phyloP scores from a whole-genome alignment of 169 alveolate species.

The Plasmodium malariae region DNA sequence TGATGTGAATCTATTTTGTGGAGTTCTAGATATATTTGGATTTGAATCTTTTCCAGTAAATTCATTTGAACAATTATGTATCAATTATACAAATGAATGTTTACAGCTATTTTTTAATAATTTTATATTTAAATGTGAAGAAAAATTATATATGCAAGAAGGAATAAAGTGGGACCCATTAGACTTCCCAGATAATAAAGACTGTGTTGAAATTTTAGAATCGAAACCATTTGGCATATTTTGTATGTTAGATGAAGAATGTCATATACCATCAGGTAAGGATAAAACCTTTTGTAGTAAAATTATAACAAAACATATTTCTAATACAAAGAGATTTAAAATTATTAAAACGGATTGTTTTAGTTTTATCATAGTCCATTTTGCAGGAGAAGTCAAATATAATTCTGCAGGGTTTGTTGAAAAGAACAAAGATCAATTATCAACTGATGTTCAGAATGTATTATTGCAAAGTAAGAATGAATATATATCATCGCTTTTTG shows the following conservation, averaged over 20 bases:
- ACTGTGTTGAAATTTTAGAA: slow-evolving; percentile 95
- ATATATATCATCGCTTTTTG: slow-evolving; percentile 26
- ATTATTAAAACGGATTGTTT: slow-evolving; percentile 87
- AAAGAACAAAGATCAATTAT: slow-evolving; percentile 96
- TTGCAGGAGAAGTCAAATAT: slow-evolving; percentile 97
- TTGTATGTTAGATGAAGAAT: slow-evolving; percentile 95
- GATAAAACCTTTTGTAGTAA: slow-evolving; percentile 90
- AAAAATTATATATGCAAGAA: slow-evolving; percentile 92
- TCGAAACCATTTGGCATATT: slow-evolving; percentile 89
- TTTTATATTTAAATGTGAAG: slow-evolving; percentile 96
- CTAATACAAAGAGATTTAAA: slow-evolving; percentile 79
- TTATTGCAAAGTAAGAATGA: slow-evolving; percentile 77
- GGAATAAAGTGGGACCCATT: slow-evolving; percentile 95
- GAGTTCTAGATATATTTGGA: slow-evolving; percentile 97
- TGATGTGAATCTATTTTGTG: slow-evolving; percentile 87
- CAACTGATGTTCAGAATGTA: slow-evolving; percentile 81
- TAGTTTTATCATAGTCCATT: slow-evolving; percentile 94
- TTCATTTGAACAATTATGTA: slow-evolving; percentile 97
- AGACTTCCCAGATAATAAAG: slow-evolving; percentile 97
- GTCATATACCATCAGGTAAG: slow-evolving; percentile 93
- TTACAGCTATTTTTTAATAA: slow-evolving; percentile 94
- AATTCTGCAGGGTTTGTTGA: slow-evolving; percentile 94
- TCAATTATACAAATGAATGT: slow-evolving; percentile 98
- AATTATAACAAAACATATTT: slow-evolving; percentile 82
- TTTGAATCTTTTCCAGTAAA: slow-evolving; percentile 97